Evolutionary conservation across 1,139 yeast species (phyloP).

Genomic region (Suhomyces maxii): DNA sequence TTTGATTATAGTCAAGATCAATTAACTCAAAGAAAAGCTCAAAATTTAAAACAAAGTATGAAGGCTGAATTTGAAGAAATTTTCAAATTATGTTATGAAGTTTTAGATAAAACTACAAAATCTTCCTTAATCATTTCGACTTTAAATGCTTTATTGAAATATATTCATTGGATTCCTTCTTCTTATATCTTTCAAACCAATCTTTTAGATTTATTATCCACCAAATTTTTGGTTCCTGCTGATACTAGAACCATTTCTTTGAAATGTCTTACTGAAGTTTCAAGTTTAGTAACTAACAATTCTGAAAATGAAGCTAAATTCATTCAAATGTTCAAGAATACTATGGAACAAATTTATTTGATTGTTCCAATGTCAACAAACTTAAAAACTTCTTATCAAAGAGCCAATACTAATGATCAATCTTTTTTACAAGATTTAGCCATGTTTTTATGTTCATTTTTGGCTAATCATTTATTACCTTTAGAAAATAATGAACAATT

Average conservation of each 20-base stretch:
- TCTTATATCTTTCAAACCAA: slow-evolving; percentile 89
- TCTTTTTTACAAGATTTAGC: slow-evolving; percentile 95
- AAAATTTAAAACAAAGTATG: slow-evolving; percentile 78
- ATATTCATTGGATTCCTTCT: slow-evolving; percentile 92
- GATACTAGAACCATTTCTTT: slow-evolving; percentile 83
- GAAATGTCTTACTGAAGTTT: slow-evolving; percentile 90
- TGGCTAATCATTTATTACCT: slow-evolving; percentile 71
- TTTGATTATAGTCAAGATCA: slow-evolving; percentile 94
- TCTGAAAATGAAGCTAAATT: slow-evolving; percentile 68
- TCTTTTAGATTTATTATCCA: slow-evolving; percentile 66
- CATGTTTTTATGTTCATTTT: slow-evolving; percentile 84
- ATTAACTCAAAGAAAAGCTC: slow-evolving; percentile 93
- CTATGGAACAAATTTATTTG: slow-evolving; percentile 69
- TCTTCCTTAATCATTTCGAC: slow-evolving; percentile 85
- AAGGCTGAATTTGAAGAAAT: slow-evolving; percentile 89
- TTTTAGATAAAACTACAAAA: slow-evolving; percentile 81
- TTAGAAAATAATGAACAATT: slow-evolving; percentile 65
- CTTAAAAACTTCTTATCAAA: slow-evolving; percentile 67
- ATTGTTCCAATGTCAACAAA: slow-evolving; percentile 78
- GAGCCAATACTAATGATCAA: slow-evolving; percentile 82
- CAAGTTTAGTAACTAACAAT: slow-evolving; percentile 54
- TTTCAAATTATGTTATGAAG: slow-evolving; percentile 89
- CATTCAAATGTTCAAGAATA: slow-evolving; percentile 65
- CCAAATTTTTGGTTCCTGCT: slow-evolving; percentile 73
- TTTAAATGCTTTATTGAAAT: slow-evolving; percentile 75